A percentile compares a stretch with the other conserved stretches of the same genome.
Evolutionary conservation across 306 rosid genomes (phyloP).

Genomic region (Ormosia semicastrata): DNA sequence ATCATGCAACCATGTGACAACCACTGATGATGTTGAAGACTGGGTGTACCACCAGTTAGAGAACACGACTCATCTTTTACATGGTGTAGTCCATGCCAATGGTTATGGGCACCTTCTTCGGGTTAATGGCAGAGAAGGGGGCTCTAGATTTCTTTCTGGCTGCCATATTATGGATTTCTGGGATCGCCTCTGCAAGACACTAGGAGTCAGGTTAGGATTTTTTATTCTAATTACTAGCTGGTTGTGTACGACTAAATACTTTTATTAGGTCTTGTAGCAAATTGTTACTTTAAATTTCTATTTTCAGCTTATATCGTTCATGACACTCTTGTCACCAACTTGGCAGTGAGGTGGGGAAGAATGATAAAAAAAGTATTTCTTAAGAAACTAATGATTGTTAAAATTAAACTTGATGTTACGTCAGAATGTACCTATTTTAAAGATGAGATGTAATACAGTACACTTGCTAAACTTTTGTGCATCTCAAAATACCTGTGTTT

Average conservation of each 20-base stretch:
- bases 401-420: neutral
- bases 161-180: constrained; percentile 90
- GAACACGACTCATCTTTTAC: constrained; percentile 85
- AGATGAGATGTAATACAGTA: neutral
- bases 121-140: constrained; percentile 97
- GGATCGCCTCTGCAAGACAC: constrained; percentile 88
- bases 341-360: neutral
- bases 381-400: neutral
- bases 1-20: constrained; percentile 88
- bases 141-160: constrained; percentile 83
- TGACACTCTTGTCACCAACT: neutral
- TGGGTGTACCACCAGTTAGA: constrained; percentile 93
- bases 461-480: neutral
- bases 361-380: neutral
- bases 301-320: neutral
- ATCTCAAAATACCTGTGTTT: constrained; percentile 5
- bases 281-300: neutral
- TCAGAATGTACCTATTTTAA: constrained; percentile 8
- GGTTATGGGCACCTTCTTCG: constrained; percentile 97
- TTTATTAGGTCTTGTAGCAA: neutral
- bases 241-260: neutral
- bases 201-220: constrained; percentile 75
- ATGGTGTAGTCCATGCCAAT: constrained; percentile 92
- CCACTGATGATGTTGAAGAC: constrained; percentile 83
- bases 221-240: neutral